Evolutionary conservation across 169 alveolate species (phyloP).

Genomic region (Plasmodium relictum): DNA sequence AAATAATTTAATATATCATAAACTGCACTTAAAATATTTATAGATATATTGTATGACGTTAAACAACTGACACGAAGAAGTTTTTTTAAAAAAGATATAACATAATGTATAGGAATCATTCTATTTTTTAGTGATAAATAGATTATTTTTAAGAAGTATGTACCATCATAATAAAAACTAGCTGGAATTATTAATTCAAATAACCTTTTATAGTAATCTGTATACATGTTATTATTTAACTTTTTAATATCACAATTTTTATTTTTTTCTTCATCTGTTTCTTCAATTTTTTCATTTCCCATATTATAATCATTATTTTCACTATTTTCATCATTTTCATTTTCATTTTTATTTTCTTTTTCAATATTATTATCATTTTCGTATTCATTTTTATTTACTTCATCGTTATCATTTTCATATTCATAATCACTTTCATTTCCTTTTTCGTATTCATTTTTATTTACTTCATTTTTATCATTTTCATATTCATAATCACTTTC

Average conservation of each 20-base stretch:
- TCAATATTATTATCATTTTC: too few species aligned
- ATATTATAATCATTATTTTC: neutral
- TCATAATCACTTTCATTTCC: too few species aligned
- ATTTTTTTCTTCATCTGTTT: constrained; percentile 2
- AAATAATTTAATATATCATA: constrained; percentile 69
- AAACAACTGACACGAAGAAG: constrained; percentile 59
- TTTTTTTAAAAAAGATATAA: constrained; percentile 73
- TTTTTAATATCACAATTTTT: neutral
- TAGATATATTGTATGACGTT: constrained; percentile 53
- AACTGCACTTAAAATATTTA: constrained; percentile 74
- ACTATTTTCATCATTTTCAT: neutral
- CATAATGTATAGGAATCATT: constrained; percentile 76
- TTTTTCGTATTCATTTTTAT: too few species aligned
- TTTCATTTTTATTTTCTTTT: too few species aligned
- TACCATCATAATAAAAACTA: constrained; percentile 67
- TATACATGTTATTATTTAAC: constrained; percentile 63
- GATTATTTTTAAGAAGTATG: constrained; percentile 64
- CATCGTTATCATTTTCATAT: too few species aligned
- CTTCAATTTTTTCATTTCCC: neutral
- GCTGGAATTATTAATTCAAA: constrained; percentile 69
- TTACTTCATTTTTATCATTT: too few species aligned
- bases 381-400: too few species aligned
- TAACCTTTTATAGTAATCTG: constrained; percentile 67
- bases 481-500: too few species aligned
- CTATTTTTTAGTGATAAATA: constrained; percentile 53